Base-by-base conservation (phyloP, 2,329 filamentous ascomycete genomes). In the Bimuria novae-zelandiae region DNA sequence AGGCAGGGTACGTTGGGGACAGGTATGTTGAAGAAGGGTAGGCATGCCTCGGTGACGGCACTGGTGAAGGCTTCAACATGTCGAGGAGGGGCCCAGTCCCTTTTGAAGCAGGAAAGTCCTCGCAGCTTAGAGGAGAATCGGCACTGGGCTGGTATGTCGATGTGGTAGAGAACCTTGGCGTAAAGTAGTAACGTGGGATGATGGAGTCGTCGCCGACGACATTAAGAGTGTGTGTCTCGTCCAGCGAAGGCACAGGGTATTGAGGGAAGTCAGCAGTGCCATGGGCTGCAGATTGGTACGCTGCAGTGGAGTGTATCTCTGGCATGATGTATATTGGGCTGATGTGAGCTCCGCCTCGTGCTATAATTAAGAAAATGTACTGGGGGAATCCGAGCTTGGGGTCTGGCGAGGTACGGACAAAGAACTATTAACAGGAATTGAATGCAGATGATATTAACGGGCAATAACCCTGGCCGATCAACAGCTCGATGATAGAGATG, bases 101-200 rank as follows among this genome's bases (percentile, higher is more conserved):
- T 64, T 85, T 80, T n/a, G 88, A 87, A 7, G 87, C 89, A 36
- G 87, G 88, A 68, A 90, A 90, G 69, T 90, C 79, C 50, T 82
- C 80, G 63, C 75, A 76, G 62, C 77, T 74, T 21, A 75, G 74
- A 12, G 81, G 80, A 25, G 76, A 76, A 53, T 67, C 52, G 47
- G 65, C 64, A 52, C 72, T 68, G 40, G 70, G 62, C 16, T 63
- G 62, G 43, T 67, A 67, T 46, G 61, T 63, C 32, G 69, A 69
- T 40, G 63, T 61, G 40, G 67, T 55, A 22, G 69, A 71, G 55
- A 68, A 69, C 54, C 62, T 72, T 60, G 68, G 72, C 55, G 68
- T 70, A 61, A 61, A 76, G 71, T 74, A 74, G 62, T 74, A 74
- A 21, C 62, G 57, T 40, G 67, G 63, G 41, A 71, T 65, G 52